A percentile compares a stretch with the other conserved stretches of the same genome.
These are phyloP conservation scores for Lasiodiplodia sp. DNA, from an alignment of 2,329 filamentous ascomycete species.

Conservation along the genomic window DNA sequence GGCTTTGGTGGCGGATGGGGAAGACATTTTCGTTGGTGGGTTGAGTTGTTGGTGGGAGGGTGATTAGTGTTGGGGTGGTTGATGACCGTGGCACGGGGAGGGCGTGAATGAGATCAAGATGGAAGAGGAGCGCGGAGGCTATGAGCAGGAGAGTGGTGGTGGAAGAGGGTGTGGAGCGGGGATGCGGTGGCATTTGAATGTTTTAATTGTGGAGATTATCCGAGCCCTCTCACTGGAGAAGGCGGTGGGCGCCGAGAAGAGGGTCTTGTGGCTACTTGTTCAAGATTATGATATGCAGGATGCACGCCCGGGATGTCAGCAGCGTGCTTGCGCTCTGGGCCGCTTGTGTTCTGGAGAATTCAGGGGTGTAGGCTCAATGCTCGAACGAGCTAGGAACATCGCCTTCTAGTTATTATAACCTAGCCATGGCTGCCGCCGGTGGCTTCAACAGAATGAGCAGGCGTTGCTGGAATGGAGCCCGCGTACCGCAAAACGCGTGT, in stretches of 20 bases:
- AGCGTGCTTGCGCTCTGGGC: slow-evolving; percentile 15
- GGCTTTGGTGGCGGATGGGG: neutral
- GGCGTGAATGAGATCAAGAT: neutral
- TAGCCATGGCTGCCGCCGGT: neutral
- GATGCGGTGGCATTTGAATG: slow-evolving; percentile 14
- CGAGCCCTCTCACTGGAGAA: slow-evolving; percentile 12
- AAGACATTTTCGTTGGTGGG: slow-evolving; percentile 15
- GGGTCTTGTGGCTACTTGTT: slow-evolving; percentile 16
- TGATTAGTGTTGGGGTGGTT: neutral
- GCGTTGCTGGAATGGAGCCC: slow-evolving; percentile 13
- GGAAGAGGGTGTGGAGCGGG: slow-evolving; percentile 5
- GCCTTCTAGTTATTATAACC: slow-evolving; percentile 10
- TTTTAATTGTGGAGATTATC: slow-evolving; percentile 25
- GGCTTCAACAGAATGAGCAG: slow-evolving; percentile 1
- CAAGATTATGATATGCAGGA: slow-evolving; percentile 28
- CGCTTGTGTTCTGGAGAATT: slow-evolving; percentile 19
- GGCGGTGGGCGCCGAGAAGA: slow-evolving; percentile 11
- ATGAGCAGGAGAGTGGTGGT: slow-evolving; percentile 2
- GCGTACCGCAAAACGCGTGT: slow-evolving; percentile 1
- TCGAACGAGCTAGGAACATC: slow-evolving; percentile 10
- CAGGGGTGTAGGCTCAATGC: slow-evolving; percentile 20
- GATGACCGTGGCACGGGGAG: neutral
- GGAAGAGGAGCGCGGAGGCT: slow-evolving; percentile 5
- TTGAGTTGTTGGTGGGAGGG: neutral
- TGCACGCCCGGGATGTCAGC: slow-evolving; percentile 19